Evolutionary conservation across 1,139 yeast genomes (phyloP), one percentile per base, ranked within the genome.

Genomic region (Candida dubliniensis): DNA sequence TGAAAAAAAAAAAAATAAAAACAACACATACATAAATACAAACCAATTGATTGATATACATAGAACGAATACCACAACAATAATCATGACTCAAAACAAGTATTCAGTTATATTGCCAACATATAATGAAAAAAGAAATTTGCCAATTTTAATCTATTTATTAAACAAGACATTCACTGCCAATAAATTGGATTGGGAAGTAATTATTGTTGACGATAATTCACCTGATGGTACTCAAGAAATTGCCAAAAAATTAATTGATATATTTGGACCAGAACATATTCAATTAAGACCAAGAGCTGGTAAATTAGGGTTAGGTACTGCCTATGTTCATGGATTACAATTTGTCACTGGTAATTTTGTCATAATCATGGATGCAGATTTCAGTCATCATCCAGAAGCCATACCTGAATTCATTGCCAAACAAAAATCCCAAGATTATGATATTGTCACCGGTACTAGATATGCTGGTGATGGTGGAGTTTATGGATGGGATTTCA

Each of bases 151-250:
- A 51, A 73, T 82, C 15, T 86, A 87, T 72, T 74, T 86, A 49
- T 69, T 86, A 53, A 85, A 86, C 52, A 81, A 83, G 63, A 82
- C 87, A n/a, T 84, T 86, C 69, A 70, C 71, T 40, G 78, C 73
- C 43, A 69, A 81, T 56, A 69, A 76, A 37, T 66, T 85, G 47
- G 77, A 82, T 61, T 86, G 95, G 95, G 95, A 86, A 62, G 79
- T 86, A 24, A 69, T 86, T 46, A 84, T 86, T 59, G 93, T 86
- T 42, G 95, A 86, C 58, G 95, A 86, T 59, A 82, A 79, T 51
- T 84, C 91, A 2, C 95, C 95, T 37, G 95, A 86, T 61, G 93
- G 93, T 13, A 86, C 95, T 14, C 91, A 84, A 62, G 84, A 79
- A 26, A 74, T 85, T 41, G 91, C 91, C 52, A 73, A 78, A 53